Conservation (phyloP, 2,329 filamentous ascomycete genomes). For the Monilinia laxa region DNA sequence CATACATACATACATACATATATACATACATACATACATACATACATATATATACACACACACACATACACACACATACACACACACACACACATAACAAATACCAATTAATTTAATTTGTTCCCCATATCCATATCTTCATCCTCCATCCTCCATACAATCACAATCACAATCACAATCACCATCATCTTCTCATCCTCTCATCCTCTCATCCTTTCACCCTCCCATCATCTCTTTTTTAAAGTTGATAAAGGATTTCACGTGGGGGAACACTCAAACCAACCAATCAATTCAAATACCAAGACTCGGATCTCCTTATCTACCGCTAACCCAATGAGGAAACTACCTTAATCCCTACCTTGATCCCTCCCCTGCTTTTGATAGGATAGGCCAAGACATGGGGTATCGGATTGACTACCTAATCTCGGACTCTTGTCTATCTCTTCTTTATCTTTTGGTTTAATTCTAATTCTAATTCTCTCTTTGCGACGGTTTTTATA, state of each 20-base stretch:
- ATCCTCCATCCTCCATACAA: too few relatives aligned
- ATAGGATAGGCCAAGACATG: slow-evolving; percentile 7
- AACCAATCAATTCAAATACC: background rate
- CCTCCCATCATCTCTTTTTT: too few relatives aligned
- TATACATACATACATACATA: too few relatives aligned
- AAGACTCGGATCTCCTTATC: slow-evolving; percentile 14
- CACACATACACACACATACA: too few relatives aligned
- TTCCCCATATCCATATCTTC: background rate
- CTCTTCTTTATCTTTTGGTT: background rate
- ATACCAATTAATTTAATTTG: background rate
- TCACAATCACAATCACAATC: too few relatives aligned
- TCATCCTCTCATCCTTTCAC: background rate
- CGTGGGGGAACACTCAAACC: background rate
- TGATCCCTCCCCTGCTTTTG: background rate
- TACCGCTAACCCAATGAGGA: background rate
- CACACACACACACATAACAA: too few relatives aligned
- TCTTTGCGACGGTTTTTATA: background rate
- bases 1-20: too few relatives aligned
- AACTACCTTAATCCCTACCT: background rate
- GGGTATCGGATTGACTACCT: background rate
- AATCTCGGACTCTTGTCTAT: background rate
- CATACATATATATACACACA: too few relatives aligned
- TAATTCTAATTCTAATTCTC: background rate
- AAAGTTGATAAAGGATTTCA: background rate
- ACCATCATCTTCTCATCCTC: background rate